These are phyloP conservation scores for Penicillium salamii DNA, from an alignment of 495 filamentous ascomycete genomes.

Conservation along the genomic window DNA sequence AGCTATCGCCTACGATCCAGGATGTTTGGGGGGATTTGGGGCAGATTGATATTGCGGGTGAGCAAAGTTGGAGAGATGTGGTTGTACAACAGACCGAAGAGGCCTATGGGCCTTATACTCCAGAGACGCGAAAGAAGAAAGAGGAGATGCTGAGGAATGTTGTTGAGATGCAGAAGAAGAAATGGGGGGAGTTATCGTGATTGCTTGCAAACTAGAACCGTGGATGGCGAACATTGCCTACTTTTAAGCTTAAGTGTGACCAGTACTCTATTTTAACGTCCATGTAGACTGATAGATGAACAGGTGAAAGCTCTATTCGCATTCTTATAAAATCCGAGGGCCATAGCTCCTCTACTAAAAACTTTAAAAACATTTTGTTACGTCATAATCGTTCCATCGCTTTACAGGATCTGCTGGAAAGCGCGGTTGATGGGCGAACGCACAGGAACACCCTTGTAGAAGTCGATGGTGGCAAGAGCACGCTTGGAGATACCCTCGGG, in stretches of 20 bases:
- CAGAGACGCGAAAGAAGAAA: slow-evolving; percentile 22
- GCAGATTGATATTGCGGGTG: slow-evolving; percentile 34
- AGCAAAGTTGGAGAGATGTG: slow-evolving; percentile 34
- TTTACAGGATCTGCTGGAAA: slow-evolving; percentile 50
- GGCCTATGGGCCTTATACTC: slow-evolving; percentile 28
- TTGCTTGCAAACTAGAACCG: not conserved
- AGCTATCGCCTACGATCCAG: slow-evolving; percentile 55
- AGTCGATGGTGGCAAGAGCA: slow-evolving; percentile 83
- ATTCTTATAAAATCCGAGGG: slow-evolving; percentile 24
- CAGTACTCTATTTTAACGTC: not conserved
- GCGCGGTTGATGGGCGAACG: slow-evolving; percentile 94
- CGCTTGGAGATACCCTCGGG: slow-evolving; percentile 95
- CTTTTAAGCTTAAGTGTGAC: too few species aligned
- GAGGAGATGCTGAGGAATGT: slow-evolving; percentile 30
- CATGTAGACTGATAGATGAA: slow-evolving; percentile 9
- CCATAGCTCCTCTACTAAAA: slow-evolving; percentile 25
- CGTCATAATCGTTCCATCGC: slow-evolving; percentile 12
- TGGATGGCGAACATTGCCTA: too few species aligned
- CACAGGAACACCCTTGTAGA: slow-evolving; percentile 90
- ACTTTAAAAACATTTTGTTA: slow-evolving; percentile 29
- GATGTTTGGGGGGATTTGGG: slow-evolving; percentile 52
- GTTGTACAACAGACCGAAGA: slow-evolving; percentile 37
- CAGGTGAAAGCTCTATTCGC: slow-evolving; percentile 26
- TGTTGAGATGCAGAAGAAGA: slow-evolving; percentile 24
- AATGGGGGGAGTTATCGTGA: slow-evolving; percentile 10